Conservation (phyloP, 2,329 filamentous ascomycete genomes). For the Cladosporium velox region DNA sequence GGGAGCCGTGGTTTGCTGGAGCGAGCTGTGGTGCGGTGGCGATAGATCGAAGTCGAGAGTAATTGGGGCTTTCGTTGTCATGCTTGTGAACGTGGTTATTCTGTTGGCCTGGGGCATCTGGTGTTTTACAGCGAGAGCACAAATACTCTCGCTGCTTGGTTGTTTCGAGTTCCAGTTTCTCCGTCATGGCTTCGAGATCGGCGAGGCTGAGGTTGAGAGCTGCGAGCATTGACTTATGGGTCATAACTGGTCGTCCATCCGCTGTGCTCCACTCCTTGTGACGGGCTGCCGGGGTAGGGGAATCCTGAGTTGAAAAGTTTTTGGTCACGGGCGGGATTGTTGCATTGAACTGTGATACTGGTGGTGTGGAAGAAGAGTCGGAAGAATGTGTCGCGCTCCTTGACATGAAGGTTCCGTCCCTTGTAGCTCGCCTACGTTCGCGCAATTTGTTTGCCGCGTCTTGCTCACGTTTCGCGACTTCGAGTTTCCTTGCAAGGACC, state of each 20-base stretch:
- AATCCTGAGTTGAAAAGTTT: not conserved
- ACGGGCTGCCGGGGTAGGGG: not conserved
- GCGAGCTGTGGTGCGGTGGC: not conserved
- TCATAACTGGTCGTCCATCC: slow-evolving; percentile 19
- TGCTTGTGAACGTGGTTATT: not conserved
- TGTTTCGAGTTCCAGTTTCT: not conserved
- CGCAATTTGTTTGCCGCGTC: not conserved
- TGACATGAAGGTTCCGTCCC: slow-evolving; percentile 6
- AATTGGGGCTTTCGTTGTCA: not conserved
- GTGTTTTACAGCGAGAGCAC: slow-evolving; percentile 9
- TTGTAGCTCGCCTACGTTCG: slow-evolving; percentile 10
- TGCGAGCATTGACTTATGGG: slow-evolving; percentile 17
- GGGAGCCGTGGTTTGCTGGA: slow-evolving; percentile 14
- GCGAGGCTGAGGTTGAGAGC: slow-evolving; percentile 15
- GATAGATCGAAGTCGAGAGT: not conserved
- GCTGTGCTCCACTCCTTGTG: slow-evolving; percentile 10
- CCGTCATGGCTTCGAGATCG: slow-evolving; percentile 16
- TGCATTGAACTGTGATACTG: not conserved
- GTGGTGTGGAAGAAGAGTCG: slow-evolving; percentile 1
- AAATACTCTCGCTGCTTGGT: slow-evolving; percentile 6
- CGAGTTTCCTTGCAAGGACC: slow-evolving; percentile 15
- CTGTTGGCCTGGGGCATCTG: not conserved
- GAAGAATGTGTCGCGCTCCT: slow-evolving; percentile 5
- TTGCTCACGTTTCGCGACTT: slow-evolving; percentile 15
- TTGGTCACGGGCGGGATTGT: not conserved